Evolutionary conservation across 1,139 yeast genomes (phyloP), one percentile per base, ranked within the genome.

Genomic region (Eremothecium sinecaudum): DNA sequence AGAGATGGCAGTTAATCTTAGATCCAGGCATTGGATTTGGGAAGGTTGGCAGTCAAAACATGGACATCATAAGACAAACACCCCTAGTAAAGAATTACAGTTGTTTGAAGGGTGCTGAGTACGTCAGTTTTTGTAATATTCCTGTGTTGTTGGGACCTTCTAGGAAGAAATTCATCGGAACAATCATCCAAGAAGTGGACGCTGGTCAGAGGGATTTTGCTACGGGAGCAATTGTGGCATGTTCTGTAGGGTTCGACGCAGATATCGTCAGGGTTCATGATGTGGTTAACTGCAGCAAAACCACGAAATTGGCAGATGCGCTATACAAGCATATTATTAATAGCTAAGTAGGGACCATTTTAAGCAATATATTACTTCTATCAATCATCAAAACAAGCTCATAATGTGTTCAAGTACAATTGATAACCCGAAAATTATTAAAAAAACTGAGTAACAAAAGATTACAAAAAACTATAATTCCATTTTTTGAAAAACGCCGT

Each of bases 11-110:
- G 58, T 63, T 90, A 2, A 75, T 92, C 12, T 53, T 86, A 9
- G 99, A 90, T 56, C 98, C 99, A 0, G 98, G 98, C 1, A 61
- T 90, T 34, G 98, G 98, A 2, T 90, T 90, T 61, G 96, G 97
- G 14, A 90, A 90, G 55, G 69, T 67, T 35, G 50, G 69, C 28
- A 46, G 57, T 7, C 95, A 87, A 50, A 90, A 87, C 54, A 48
- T 87, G 28, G 67, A 69, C 9, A 48, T 86, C 1, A 65, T 90
- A 18, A 70, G 75, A 39, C 65, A 75, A 37, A 67, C 80, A 3
- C 67, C 75, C 4, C 44, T 59, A n/a, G 56, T 80, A 49, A 75
- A 76, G 51, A 58, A 63, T 24, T 78, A 75, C 46, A 60, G 75
- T 1, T 48, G 60, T 11, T 47, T 56, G 12, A 40, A 25, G 15